Conservation (phyloP, 805 yeast species). For the Ascoidea asiatica region DNA sequence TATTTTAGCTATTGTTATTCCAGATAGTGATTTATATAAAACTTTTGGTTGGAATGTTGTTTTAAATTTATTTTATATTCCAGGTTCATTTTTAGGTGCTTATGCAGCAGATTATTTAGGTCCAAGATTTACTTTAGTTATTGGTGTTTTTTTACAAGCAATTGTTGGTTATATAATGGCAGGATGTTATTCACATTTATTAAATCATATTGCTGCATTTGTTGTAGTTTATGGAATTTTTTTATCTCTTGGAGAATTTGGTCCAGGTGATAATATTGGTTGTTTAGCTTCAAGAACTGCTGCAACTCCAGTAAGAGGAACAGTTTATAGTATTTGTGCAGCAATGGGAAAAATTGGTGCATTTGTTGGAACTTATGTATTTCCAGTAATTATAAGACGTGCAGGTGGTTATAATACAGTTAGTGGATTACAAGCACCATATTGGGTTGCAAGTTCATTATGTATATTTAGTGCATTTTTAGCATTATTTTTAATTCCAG, state of each 20-base stretch:
- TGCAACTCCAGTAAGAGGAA: slow-evolving; percentile 82
- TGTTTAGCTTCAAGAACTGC: slow-evolving; percentile 74
- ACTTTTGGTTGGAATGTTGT: slow-evolving; percentile 91
- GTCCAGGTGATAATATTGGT: slow-evolving; percentile 91
- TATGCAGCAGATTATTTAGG: slow-evolving; percentile 74
- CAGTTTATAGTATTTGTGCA: slow-evolving; percentile 83
- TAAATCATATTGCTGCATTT: slow-evolving; percentile 57
- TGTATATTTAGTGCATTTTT: slow-evolving; percentile 60
- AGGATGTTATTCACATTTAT: slow-evolving; percentile 43
- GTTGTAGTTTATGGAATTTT: slow-evolving; percentile 84
- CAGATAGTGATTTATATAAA: slow-evolving; percentile 48
- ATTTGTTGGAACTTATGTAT: slow-evolving; percentile 77
- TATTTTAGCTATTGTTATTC: slow-evolving; percentile 46
- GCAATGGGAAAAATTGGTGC: slow-evolving; percentile 91
- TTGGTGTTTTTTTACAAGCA: slow-evolving; percentile 65
- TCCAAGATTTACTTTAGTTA: slow-evolving; percentile 65
- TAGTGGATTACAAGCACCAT: slow-evolving; percentile 60
- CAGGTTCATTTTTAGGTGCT: slow-evolving; percentile 89
- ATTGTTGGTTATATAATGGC: slow-evolving; percentile 77
- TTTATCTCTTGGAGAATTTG: slow-evolving; percentile 80
- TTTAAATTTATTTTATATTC: slow-evolving; percentile 74
- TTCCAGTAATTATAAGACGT: slow-evolving; percentile 62
- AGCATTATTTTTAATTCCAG: slow-evolving; percentile 62
- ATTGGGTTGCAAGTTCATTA: slow-evolving; percentile 68
- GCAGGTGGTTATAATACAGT: slow-evolving; percentile 39